A percentile compares a stretch with the other conserved stretches of the same genome.
Evolutionary conservation across 2,329 filamentous ascomycete species (phyloP).

Genomic region (Diaporthe amygdali): DNA sequence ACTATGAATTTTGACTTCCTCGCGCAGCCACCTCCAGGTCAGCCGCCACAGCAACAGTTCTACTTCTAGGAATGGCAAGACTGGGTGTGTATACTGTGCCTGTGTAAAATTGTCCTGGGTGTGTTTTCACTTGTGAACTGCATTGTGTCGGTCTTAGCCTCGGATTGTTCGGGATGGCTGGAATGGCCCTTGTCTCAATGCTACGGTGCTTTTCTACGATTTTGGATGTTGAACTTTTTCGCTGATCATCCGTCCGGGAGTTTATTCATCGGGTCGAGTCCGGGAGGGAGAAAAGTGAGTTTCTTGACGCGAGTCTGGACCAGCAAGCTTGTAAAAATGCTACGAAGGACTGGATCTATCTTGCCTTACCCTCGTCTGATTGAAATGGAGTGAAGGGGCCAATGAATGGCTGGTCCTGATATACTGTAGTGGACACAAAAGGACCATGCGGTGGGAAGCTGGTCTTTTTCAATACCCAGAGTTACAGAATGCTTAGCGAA

Average conservation of each 20-base stretch:
- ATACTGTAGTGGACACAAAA: background rate
- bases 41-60: constrained; percentile 59
- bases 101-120: background rate
- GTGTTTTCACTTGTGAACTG: background rate
- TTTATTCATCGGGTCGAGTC: background rate
- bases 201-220: background rate
- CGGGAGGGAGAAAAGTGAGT: background rate
- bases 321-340: background rate
- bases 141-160: background rate
- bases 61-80: constrained; percentile 50
- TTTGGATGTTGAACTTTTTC: too few relatives aligned
- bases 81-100: background rate
- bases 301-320: background rate
- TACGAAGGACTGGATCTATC: background rate
- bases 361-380: background rate
- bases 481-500: too few relatives aligned
- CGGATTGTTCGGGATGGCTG: background rate
- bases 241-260: too few relatives aligned
- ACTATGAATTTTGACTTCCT: constrained; percentile 66
- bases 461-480: background rate
- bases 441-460: background rate
- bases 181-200: background rate
- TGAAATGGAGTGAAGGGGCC: background rate
- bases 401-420: background rate
- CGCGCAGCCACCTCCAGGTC: constrained; percentile 63